Evolutionary conservation across 1,139 yeast species (phyloP), one percentile per base, ranked within the genome.

Genomic region (Diutina rugosa): DNA sequence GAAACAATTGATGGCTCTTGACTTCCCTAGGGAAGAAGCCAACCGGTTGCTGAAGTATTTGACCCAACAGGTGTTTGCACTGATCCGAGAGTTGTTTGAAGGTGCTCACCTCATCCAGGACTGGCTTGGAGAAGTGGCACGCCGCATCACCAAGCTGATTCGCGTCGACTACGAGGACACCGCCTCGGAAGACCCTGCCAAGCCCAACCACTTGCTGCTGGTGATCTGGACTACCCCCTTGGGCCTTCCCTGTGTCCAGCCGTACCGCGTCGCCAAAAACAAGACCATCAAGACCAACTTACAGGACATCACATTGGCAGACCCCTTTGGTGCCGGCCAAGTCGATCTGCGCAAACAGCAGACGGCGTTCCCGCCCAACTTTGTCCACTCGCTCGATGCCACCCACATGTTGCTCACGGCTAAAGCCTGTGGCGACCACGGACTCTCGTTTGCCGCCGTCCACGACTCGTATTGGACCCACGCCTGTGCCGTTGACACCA

Each of bases 401-500:
- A 87, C 97, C 0, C 99, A 93, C 67, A 93, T 93, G 99, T 76
- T 93, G 58, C 74, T 91, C 78, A 87, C 97, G 10, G 95, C 98
- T 0, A 76, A 82, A 55, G 83, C 82, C 29, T 90, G 97, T 69
- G 82, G 86, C n/a, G 77, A 81, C 54, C 67, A 68, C 4, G 82
- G 80, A 0, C 69, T 93, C 57, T 75, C 83, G n/a, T 93, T 95
- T 76, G 97, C 99, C 0, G 85, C 98, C 0, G 99, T 93, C 44
- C 99, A 93, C 70, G 99, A 93, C 69, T 91, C 98, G 1, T 93
- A 89, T 68, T 93, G 99, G 99, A 90, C 99, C 0, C 99, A 95
- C 69, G 97, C 99, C 0, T 74, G 82, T 49, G 95, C 89, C 66
- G 83, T 93, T 44, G 86, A 84, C 61, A 67, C 64, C 7, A 86